These are phyloP conservation scores for Cymbomonas tetramitiformis DNA, from an alignment of 139 green algal species.

Conservation along the genomic window DNA sequence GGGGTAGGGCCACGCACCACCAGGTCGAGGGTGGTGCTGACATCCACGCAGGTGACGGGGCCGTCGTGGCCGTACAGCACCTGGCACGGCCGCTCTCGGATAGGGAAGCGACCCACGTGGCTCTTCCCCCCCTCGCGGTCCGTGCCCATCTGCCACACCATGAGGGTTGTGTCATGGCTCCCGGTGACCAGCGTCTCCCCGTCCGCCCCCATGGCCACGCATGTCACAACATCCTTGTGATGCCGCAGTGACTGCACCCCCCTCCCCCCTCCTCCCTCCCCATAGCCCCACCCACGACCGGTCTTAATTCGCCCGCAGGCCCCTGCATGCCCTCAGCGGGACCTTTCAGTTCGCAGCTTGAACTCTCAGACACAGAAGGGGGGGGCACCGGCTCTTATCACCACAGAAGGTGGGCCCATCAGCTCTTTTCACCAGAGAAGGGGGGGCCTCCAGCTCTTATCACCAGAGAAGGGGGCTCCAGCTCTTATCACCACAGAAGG, in stretches of 20 bases:
- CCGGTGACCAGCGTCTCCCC: constrained; percentile 29
- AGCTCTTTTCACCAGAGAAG: no score
- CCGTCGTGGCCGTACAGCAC: constrained; percentile 43
- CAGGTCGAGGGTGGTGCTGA: constrained; percentile 42
- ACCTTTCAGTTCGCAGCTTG: no score
- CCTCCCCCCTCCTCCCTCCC: constrained; percentile 22
- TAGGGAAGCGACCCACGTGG: neutral
- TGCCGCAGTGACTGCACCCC: constrained; percentile 33
- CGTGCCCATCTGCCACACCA: constrained; percentile 37
- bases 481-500: no score
- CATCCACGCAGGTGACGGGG: constrained; percentile 34
- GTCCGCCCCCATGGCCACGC: constrained; percentile 29
- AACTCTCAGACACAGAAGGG: no score
- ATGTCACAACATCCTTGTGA: constrained; percentile 47
- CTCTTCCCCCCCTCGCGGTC: neutral
- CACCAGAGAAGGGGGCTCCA: no score
- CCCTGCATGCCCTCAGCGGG: no score
- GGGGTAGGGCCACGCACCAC: constrained; percentile 17
- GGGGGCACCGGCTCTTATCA: no score
- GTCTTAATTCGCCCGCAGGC: no score
- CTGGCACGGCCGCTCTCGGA: constrained; percentile 15
- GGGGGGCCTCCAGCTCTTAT: no score
- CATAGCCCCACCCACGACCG: constrained; percentile 15
- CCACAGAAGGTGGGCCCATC: no score
- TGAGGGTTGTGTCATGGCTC: constrained; percentile 40